Conservation (phyloP, 208 protist genomes). For the Acanthamoeba lenticulata region DNA sequence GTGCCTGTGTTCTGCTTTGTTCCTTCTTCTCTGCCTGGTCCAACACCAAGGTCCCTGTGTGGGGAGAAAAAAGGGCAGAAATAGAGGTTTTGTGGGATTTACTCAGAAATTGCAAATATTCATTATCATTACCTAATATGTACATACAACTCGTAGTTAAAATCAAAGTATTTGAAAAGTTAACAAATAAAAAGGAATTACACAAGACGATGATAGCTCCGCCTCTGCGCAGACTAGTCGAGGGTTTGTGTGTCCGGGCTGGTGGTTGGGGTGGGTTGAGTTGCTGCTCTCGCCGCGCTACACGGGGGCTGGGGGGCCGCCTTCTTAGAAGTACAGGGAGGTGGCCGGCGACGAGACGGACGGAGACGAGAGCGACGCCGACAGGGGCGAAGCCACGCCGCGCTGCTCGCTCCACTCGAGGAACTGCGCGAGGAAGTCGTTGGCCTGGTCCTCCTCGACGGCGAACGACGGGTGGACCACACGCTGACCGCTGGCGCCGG, state of each 20-base stretch:
- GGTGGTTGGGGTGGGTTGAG: no score
- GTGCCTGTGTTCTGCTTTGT: no score
- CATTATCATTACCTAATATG: no score
- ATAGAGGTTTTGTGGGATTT: no score
- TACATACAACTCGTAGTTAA: no score
- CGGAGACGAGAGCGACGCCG: background rate
- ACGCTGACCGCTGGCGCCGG: background rate
- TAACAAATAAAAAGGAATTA: background rate
- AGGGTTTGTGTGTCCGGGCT: background rate
- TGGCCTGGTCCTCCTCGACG: background rate
- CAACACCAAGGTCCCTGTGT: no score
- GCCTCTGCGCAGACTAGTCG: background rate
- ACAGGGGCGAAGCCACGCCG: background rate
- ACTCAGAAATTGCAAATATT: no score
- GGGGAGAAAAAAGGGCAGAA: no score
- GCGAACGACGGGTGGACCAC: background rate
- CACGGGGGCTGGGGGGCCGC: background rate
- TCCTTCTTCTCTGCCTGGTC: no score
- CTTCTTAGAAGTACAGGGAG: background rate
- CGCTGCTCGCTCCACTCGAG: conserved; percentile 42
- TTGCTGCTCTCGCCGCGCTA: no score
- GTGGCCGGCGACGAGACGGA: background rate
- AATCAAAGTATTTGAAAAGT: background rate
- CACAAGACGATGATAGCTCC: background rate
- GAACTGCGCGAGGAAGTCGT: background rate